These are phyloP conservation scores for Penicillium polonicum DNA, from an alignment of 2,329 filamentous ascomycete genomes.

Conservation along the genomic window DNA sequence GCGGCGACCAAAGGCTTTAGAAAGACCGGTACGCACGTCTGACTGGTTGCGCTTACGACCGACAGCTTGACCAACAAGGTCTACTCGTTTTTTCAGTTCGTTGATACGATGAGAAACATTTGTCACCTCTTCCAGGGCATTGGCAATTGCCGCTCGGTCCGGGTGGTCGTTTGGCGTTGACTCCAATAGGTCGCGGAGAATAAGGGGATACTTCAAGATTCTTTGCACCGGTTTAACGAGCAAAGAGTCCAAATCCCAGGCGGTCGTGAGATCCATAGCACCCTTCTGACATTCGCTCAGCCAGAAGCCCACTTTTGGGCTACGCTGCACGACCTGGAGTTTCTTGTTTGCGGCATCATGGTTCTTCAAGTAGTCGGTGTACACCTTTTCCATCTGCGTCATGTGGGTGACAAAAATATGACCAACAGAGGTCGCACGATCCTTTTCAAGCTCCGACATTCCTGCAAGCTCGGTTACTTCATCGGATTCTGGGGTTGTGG, in stretches of 20 bases:
- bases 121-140: conserved; percentile 68
- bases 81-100: conserved; percentile 90
- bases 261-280: conserved; percentile 85
- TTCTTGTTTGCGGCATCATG: conserved; percentile 64
- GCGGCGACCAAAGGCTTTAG: conserved; percentile 85
- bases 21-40: conserved; percentile 78
- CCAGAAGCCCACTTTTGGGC: conserved; percentile 73
- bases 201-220: conserved; percentile 86
- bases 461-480: conserved; percentile 29
- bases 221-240: conserved; percentile 96
- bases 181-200: conserved; percentile 76
- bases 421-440: conserved; percentile 59
- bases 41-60: conserved; percentile 83
- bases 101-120: conserved; percentile 72
- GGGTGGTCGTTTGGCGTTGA: conserved; percentile 80
- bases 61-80: conserved; percentile 87
- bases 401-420: conserved; percentile 58
- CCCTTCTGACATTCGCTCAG: conserved; percentile 89
- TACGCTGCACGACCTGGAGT: conserved; percentile 48
- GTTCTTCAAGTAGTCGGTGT: conserved; percentile 64
- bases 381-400: conserved; percentile 62
- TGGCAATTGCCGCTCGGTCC: conserved; percentile 69
- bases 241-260: conserved; percentile 94
- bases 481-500: conserved; percentile 24
- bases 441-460: conserved; percentile 54